Percentiles rank a stretch among this genome's conserved stretches.
These are phyloP conservation scores for Crucihimalaya himalaica DNA, from an alignment of 345 rosid genomes.

Conservation along the genomic window DNA sequence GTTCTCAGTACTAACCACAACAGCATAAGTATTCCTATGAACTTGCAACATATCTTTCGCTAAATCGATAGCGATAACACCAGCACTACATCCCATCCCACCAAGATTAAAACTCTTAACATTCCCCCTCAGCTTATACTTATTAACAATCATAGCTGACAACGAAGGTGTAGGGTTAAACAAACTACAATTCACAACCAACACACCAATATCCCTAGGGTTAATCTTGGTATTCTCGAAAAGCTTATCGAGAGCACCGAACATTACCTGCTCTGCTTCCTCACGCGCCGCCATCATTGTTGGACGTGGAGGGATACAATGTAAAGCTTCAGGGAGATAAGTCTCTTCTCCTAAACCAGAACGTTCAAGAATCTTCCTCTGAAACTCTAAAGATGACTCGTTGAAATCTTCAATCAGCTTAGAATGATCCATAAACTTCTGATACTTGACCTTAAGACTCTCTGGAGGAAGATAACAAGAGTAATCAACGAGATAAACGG, in stretches of 20 bases:
- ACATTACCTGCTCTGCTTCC: constrained; percentile 95
- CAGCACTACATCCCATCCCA: constrained; percentile 96
- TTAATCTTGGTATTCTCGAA: constrained; percentile 69
- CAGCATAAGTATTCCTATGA: constrained; percentile 82
- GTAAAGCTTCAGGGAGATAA: constrained; percentile 79
- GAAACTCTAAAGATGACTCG: constrained; percentile 81
- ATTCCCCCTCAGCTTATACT: constrained; percentile 80
- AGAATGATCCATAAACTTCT: constrained; percentile 81
- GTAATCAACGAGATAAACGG: constrained; percentile 75
- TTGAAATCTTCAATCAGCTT: constrained; percentile 68
- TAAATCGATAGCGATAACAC: constrained; percentile 77
- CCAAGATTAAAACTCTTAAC: constrained; percentile 73
- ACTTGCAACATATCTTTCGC: constrained; percentile 86
- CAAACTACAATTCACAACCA: constrained; percentile 88
- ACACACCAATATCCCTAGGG: constrained; percentile 81
- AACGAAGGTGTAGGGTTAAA: constrained; percentile 93
- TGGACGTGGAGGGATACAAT: constrained; percentile 70
- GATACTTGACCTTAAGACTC: constrained; percentile 51
- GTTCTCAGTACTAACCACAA: constrained; percentile 89
- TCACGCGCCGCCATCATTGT: constrained; percentile 86
- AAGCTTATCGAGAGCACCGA: constrained; percentile 71
- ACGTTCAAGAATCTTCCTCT: constrained; percentile 74
- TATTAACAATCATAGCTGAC: constrained; percentile 88
- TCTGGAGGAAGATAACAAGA: constrained; percentile 77
- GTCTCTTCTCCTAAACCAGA: constrained; percentile 97